phyloP scores from a whole-genome alignment of 73 alveolate species.

The Paramecium biaurelia region DNA sequence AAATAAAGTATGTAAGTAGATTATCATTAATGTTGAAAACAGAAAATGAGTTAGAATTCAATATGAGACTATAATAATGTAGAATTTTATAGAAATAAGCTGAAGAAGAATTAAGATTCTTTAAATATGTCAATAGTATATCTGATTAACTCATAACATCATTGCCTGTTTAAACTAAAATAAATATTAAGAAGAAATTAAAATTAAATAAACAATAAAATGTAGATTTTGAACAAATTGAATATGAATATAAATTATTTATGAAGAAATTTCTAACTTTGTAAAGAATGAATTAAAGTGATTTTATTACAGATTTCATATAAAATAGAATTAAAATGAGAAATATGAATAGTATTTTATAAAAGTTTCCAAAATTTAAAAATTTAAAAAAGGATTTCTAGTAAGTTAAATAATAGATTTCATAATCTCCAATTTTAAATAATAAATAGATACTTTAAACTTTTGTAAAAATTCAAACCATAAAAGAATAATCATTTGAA shows the following conservation, averaged over 20 bases:
- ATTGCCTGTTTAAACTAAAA: neutral
- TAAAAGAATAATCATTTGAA: neutral
- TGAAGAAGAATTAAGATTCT: constrained; percentile 61
- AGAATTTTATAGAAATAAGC: constrained; percentile 34
- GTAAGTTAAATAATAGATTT: neutral
- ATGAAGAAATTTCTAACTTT: constrained; percentile 27
- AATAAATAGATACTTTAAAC: constrained; percentile 20
- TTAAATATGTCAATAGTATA: constrained; percentile 48
- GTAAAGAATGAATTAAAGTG: neutral
- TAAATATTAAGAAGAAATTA: constrained; percentile 5
- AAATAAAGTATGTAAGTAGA: constrained; percentile 35
- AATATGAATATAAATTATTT: constrained; percentile 41
- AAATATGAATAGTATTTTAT: neutral
- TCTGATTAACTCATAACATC: neutral
- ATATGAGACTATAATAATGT: constrained; percentile 14
- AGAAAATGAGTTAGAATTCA: constrained; percentile 38
- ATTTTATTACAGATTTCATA: neutral
- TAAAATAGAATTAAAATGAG: constrained; percentile 7
- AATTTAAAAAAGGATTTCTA: neutral
- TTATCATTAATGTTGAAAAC: constrained; percentile 13
- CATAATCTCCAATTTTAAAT: neutral
- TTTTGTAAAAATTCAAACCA: neutral
- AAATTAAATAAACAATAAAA: neutral
- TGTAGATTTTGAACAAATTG: constrained; percentile 30
- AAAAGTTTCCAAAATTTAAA: neutral